Conservation (phyloP, 768 basidiomycete genomes). For the Pleurotus citrinopileatus region DNA sequence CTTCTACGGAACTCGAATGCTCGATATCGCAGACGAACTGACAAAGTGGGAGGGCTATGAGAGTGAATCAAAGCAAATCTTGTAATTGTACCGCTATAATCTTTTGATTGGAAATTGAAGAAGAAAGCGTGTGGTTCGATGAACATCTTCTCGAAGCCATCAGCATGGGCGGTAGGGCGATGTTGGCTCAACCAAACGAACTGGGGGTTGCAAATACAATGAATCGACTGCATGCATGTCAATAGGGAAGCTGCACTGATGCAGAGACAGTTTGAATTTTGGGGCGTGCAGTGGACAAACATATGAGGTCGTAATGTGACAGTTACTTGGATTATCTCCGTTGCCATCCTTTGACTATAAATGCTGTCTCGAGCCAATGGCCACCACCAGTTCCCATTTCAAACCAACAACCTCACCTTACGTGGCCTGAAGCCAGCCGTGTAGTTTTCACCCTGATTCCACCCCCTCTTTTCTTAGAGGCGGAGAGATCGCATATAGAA, state of each 20-base stretch:
- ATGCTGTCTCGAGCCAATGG: constrained; percentile 2
- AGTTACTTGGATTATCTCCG: constrained; percentile 6
- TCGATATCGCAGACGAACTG: constrained; percentile 54
- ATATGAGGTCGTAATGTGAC: too few relatives aligned
- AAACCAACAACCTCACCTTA: background rate
- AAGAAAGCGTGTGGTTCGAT: too few relatives aligned
- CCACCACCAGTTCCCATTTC: background rate
- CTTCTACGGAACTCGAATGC: constrained; percentile 61
- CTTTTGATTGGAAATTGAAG: too few relatives aligned
- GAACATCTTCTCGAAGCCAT: too few relatives aligned
- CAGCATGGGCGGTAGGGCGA: too few relatives aligned
- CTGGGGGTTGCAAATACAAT: too few relatives aligned
- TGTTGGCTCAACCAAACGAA: too few relatives aligned
- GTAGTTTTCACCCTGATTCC: background rate
- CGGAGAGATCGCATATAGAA: background rate
- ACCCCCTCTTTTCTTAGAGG: background rate
- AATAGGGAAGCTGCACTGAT: too few relatives aligned
- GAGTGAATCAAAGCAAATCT: constrained; percentile 36
- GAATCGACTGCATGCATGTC: too few relatives aligned
- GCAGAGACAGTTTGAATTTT: too few relatives aligned
- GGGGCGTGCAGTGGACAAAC: background rate
- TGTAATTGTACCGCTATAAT: too few relatives aligned
- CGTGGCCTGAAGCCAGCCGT: background rate
- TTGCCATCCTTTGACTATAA: constrained; percentile 2
- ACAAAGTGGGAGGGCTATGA: constrained; percentile 71